Percentiles rank a stretch among this genome's conserved stretches.
These are phyloP conservation scores for Hericium erinaceus DNA, from an alignment of 768 basidiomycete genomes.

Conservation along the genomic window DNA sequence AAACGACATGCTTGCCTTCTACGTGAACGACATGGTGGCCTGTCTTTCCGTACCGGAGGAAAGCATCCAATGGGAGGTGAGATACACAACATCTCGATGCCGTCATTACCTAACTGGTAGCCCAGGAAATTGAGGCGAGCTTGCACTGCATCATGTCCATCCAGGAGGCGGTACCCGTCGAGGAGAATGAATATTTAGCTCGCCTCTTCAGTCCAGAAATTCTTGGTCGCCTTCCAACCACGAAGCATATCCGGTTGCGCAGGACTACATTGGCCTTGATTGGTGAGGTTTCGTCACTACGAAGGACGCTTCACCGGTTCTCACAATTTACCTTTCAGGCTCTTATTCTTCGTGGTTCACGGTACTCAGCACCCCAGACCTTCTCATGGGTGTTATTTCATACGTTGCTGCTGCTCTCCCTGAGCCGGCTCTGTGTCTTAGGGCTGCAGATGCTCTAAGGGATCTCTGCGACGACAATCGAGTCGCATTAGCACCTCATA, in stretches of 20 bases:
- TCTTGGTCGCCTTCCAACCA: conserved; percentile 56
- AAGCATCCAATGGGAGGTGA: conserved; percentile 66
- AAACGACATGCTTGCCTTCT: conserved; percentile 69
- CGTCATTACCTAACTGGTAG: neutral
- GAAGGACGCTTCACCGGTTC: neutral
- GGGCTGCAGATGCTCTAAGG: conserved; percentile 75
- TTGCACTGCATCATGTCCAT: conserved; percentile 80
- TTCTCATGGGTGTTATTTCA: conserved; percentile 55
- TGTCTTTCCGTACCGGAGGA: conserved; percentile 38
- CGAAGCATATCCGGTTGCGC: conserved; percentile 56
- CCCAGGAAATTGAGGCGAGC: conserved; percentile 76
- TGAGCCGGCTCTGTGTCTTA: conserved; percentile 52
- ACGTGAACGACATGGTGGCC: conserved; percentile 52
- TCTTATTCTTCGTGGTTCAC: conserved; percentile 78
- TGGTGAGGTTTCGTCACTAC: conserved; percentile 34
- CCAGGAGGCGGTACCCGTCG: conserved; percentile 74
- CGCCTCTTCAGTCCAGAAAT: conserved; percentile 67
- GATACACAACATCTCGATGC: conserved; percentile 5
- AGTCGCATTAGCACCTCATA: conserved; percentile 72
- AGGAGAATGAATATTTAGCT: conserved; percentile 43
- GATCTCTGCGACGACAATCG: conserved; percentile 88
- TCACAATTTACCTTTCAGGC: conserved; percentile 29
- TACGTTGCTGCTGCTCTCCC: conserved; percentile 66
- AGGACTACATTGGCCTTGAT: conserved; percentile 67
- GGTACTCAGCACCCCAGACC: conserved; percentile 29